Conservation (phyloP, 2,329 filamentous ascomycete genomes). For the Scolecobasidium constrictum region DNA sequence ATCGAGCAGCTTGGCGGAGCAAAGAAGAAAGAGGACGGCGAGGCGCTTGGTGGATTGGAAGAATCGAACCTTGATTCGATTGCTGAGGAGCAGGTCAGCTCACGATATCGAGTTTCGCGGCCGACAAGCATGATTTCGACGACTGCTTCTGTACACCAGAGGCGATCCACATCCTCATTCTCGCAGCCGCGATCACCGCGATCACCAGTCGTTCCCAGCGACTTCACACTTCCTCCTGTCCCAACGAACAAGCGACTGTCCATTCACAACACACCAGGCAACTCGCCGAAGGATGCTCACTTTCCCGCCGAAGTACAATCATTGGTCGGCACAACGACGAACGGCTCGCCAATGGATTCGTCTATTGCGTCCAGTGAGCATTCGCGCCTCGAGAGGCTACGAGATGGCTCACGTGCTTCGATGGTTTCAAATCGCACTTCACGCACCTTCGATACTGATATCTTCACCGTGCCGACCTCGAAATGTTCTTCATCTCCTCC, state of each 20-base stretch:
- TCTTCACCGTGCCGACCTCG: conserved; percentile 4
- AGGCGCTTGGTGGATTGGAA: conserved; percentile 18
- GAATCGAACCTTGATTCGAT: conserved; percentile 14
- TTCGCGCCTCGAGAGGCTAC: conserved; percentile 24
- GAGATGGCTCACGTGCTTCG: conserved; percentile 25
- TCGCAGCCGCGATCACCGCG: not conserved
- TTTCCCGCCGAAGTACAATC: not conserved
- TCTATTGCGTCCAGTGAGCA: conserved; percentile 24
- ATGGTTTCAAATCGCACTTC: conserved; percentile 25
- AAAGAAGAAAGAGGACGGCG: conserved; percentile 10
- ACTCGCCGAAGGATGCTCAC: not conserved
- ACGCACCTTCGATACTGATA: conserved; percentile 8
- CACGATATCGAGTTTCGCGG: conserved; percentile 24
- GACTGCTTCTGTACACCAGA: not conserved
- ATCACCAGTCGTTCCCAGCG: not conserved
- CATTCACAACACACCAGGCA: not conserved
- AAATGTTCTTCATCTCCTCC: conserved; percentile 5
- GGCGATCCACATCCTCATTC: conserved; percentile 2
- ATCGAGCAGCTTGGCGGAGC: conserved; percentile 58
- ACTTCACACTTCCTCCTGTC: not conserved
- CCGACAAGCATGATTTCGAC: conserved; percentile 1
- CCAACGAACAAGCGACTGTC: not conserved
- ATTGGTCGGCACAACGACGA: conserved; percentile 11
- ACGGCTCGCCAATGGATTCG: conserved; percentile 23
- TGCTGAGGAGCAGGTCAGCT: conserved; percentile 17